A percentile compares a stretch with the other conserved stretches of the same genome.
Conservation (phyloP, 2,329 filamentous ascomycete species). For the Alternaria sp. region DNA sequence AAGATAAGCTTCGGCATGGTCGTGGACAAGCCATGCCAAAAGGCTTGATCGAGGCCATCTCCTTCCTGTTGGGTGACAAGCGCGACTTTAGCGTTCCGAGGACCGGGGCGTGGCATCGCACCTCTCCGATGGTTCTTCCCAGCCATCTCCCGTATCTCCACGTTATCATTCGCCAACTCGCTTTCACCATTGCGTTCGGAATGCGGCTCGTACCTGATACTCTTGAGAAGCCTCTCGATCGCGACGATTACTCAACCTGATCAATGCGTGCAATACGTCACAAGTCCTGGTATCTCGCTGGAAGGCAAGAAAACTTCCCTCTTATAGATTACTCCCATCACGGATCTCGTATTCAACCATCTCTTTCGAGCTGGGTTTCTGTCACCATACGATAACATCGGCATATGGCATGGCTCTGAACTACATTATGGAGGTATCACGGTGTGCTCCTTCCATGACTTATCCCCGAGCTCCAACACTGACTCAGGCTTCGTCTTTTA, state of each 20-base stretch:
- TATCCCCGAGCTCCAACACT: background rate
- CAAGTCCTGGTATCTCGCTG: background rate
- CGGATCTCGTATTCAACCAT: background rate
- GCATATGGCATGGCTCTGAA: background rate
- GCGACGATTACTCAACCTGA: background rate
- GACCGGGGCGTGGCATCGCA: constrained; percentile 6
- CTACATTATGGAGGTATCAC: background rate
- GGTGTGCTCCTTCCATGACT: background rate
- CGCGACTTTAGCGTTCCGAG: constrained; percentile 17
- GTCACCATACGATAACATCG: background rate
- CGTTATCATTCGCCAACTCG: background rate
- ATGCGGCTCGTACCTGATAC: background rate
- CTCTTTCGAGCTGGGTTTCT: background rate
- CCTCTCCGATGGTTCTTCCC: constrained; percentile 1
- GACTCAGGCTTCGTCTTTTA: background rate
- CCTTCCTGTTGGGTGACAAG: constrained; percentile 29
- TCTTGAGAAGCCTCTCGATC: background rate
- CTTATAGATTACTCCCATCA: background rate
- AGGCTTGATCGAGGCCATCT: constrained; percentile 25
- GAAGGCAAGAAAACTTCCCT: background rate
- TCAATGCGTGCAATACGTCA: background rate
- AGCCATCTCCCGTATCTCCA: background rate
- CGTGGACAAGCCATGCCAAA: constrained; percentile 15
- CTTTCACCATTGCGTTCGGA: background rate
- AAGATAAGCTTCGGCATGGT: constrained; percentile 29